Evolutionary conservation across 257 asterid genomes (phyloP).

Genomic region (Ajuga chamaepitys): DNA sequence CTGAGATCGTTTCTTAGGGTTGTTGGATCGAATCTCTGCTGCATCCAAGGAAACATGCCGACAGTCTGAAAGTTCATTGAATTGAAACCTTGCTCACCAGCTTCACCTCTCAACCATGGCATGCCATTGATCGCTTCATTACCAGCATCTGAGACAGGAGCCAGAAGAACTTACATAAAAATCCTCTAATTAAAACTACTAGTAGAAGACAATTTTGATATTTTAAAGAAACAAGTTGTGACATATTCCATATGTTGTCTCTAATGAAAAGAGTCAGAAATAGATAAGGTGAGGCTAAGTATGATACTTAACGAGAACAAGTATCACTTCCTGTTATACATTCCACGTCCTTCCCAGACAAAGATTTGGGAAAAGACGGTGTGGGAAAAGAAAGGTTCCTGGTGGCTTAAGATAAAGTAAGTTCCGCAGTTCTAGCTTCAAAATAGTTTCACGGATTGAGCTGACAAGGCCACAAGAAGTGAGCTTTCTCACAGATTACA

Average conservation of each 20-base stretch:
- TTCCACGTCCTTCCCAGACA: neutral
- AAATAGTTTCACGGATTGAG: neutral
- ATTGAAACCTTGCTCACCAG: constrained; percentile 67
- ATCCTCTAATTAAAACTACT: neutral
- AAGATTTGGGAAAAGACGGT: neutral
- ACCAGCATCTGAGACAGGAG: constrained; percentile 45
- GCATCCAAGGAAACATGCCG: constrained; percentile 83
- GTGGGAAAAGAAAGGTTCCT: neutral
- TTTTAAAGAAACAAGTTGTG: no score
- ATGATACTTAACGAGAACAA: neutral
- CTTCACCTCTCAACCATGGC: constrained; percentile 83
- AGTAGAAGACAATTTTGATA: neutral
- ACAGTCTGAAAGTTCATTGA: constrained; percentile 57
- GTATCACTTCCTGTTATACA: neutral
- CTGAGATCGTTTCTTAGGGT: constrained; percentile 54
- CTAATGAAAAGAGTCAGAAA: no score
- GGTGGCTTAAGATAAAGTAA: neutral
- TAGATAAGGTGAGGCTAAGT: neutral
- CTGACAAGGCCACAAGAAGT: neutral
- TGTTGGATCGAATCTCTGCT: constrained; percentile 72
- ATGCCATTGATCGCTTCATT: constrained; percentile 63
- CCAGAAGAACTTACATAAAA: neutral
- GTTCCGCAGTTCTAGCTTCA: no score
- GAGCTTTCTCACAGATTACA: neutral
- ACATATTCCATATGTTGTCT: no score